These are phyloP conservation scores for Aspergillus cejpii DNA, from an alignment of 2,329 filamentous ascomycete genomes.

Conservation along the genomic window DNA sequence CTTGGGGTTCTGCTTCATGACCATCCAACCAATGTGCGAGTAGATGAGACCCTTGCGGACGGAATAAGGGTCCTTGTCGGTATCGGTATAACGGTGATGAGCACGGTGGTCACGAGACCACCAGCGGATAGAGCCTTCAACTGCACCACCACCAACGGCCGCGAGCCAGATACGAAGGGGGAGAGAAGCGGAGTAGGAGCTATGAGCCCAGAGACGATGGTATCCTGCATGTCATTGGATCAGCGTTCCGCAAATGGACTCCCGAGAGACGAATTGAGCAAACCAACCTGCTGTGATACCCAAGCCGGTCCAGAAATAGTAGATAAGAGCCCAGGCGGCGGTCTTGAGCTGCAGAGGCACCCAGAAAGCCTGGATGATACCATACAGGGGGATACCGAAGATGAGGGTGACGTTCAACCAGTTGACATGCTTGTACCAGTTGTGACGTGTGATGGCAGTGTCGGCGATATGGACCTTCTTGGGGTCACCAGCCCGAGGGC, in stretches of 20 bases:
- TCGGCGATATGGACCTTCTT: slow-evolving; percentile 84
- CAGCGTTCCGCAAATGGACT: neutral
- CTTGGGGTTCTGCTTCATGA: slow-evolving; percentile 90
- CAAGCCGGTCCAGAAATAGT: slow-evolving; percentile 78
- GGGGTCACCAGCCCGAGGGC: slow-evolving; percentile 34
- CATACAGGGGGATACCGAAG: slow-evolving; percentile 66
- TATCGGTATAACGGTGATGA: slow-evolving; percentile 88
- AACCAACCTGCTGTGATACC: slow-evolving; percentile 68
- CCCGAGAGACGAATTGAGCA: neutral
- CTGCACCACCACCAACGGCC: slow-evolving; percentile 71
- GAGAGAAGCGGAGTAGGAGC: slow-evolving; percentile 68
- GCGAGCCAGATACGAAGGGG: slow-evolving; percentile 78
- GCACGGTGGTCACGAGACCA: slow-evolving; percentile 82
- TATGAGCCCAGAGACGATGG: slow-evolving; percentile 81
- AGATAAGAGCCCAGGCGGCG: slow-evolving; percentile 63
- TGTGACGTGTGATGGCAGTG: slow-evolving; percentile 67
- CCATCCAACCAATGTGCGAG: slow-evolving; percentile 83
- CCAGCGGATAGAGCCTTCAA: slow-evolving; percentile 81
- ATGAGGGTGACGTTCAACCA: slow-evolving; percentile 86
- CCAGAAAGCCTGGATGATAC: slow-evolving; percentile 69
- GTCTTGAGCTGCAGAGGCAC: slow-evolving; percentile 68
- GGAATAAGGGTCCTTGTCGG: slow-evolving; percentile 85
- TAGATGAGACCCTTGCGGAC: slow-evolving; percentile 82
- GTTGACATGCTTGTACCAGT: slow-evolving; percentile 91
- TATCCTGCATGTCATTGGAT: slow-evolving; percentile 47